Conservation (phyloP, 2,329 filamentous ascomycete species). For the Phaeosphaeriaceae sp. region DNA sequence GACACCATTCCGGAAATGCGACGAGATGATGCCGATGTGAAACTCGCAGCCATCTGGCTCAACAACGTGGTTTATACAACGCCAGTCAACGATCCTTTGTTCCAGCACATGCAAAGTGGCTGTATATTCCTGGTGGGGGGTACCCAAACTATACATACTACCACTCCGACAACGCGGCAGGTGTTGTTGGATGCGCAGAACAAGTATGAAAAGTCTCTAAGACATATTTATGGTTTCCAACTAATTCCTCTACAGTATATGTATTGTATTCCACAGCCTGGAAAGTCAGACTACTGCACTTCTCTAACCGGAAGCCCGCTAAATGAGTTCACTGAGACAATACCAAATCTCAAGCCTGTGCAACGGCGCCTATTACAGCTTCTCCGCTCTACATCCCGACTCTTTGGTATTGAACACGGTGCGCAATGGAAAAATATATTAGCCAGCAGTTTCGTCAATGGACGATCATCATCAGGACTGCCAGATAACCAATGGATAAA, state of each 20-base stretch:
- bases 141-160: neutral
- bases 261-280: constrained; percentile 1
- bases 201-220: neutral
- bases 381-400: constrained; percentile 1
- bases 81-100: constrained; percentile 7
- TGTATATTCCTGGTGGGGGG: neutral
- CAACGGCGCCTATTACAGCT: neutral
- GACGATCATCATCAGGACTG: neutral
- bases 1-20: constrained; percentile 1
- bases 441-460: neutral
- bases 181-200: constrained; percentile 4
- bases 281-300: neutral
- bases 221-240: neutral
- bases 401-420: neutral
- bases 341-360: constrained; percentile 2
- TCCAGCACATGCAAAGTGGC: constrained; percentile 1
- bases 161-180: constrained; percentile 1
- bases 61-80: constrained; percentile 1
- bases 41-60: neutral
- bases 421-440: neutral
- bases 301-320: neutral
- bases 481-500: constrained; percentile 9
- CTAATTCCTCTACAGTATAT: constrained; percentile 1
- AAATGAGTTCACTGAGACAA: neutral
- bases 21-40: constrained; percentile 1